Evolutionary conservation across 192 early-diverging fungal species (phyloP).

Genomic region (Backusella liffmaniae): DNA sequence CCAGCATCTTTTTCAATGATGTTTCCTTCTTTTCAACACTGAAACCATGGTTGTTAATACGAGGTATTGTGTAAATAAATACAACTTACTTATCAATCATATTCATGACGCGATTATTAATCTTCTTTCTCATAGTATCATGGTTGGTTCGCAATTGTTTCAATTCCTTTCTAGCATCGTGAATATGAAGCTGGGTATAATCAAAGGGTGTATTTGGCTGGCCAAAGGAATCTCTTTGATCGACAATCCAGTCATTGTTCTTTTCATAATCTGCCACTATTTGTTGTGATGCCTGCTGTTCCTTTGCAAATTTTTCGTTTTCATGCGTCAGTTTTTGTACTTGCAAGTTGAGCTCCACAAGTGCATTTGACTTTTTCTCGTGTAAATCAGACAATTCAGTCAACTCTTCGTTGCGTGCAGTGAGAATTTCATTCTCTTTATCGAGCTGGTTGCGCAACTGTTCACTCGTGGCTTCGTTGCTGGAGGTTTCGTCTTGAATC

Average conservation of each 20-base stretch:
- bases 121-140: conserved; percentile 77
- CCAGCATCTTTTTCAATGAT: conserved; percentile 79
- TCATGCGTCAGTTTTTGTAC: conserved; percentile 80
- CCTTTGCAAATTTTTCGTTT: conserved; percentile 66
- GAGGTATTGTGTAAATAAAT: background rate
- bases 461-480: background rate
- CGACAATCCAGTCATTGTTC: conserved; percentile 81
- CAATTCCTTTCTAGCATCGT: conserved; percentile 70
- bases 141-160: conserved; percentile 76
- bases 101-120: conserved; percentile 94
- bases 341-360: conserved; percentile 73
- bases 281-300: conserved; percentile 50
- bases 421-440: conserved; percentile 61
- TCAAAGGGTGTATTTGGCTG: conserved; percentile 80
- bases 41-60: background rate
- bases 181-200: conserved; percentile 73
- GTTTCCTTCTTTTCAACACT: conserved; percentile 91
- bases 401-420: conserved; percentile 78
- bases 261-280: conserved; percentile 50
- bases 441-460: conserved; percentile 5
- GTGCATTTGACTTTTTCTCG: conserved; percentile 62
- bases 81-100: conserved; percentile 80
- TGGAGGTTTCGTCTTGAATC: conserved; percentile 20
- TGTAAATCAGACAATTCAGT: conserved; percentile 64
- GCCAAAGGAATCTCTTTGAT: conserved; percentile 90